Evolutionary conservation across 306 rosid genomes (phyloP), one percentile per base, ranked within the genome.

Genomic region (Begonia peltatifolia): DNA sequence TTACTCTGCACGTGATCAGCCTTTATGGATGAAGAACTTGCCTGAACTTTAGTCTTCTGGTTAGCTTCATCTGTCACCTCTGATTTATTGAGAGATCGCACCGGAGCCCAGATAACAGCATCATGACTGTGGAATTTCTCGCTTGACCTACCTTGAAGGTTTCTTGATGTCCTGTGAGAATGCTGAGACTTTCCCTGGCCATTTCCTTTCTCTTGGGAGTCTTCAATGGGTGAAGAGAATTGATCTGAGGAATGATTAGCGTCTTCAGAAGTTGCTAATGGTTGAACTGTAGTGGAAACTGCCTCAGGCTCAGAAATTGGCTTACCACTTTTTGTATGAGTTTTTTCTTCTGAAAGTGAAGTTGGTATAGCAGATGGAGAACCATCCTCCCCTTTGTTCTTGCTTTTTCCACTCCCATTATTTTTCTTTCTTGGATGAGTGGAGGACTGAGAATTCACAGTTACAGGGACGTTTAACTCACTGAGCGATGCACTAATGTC

Each of bases 51-150:
- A 67, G 50, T 69, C 62, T 78, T 76, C 46, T 64, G 79, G 63
- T 48, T 52, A 43, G 68, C 71, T 71, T 76, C 95, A 61, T 67
- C 86, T 42, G 58, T 46, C 60, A 50, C 64, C 64, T 76, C 94
- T 35, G 65, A 55, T 71, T 76, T 85, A 76, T 65, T 83, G 54
- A 64, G 82, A 1, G 82, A 69, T 56, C 87, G 76, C 55, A 90
- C 95, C 9, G 99, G 99, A 13, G 99, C 99, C 99, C 99, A 90
- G 58, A 80, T 42, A 77, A 79, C 94, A 57, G 77, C 70, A 55
- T 81, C 94, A 60, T 57, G 63, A 50, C 80, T 74, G 10, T 76
- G 85, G 66, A 68, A 53, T 60, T 74, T 86, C 68, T 83, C 95
- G 9, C 76, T 55, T 2, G 71, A 51, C 68, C 87, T 85, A 61